These are phyloP conservation scores for Acacia acuminata DNA, from an alignment of 306 rosid species.

Conservation along the genomic window DNA sequence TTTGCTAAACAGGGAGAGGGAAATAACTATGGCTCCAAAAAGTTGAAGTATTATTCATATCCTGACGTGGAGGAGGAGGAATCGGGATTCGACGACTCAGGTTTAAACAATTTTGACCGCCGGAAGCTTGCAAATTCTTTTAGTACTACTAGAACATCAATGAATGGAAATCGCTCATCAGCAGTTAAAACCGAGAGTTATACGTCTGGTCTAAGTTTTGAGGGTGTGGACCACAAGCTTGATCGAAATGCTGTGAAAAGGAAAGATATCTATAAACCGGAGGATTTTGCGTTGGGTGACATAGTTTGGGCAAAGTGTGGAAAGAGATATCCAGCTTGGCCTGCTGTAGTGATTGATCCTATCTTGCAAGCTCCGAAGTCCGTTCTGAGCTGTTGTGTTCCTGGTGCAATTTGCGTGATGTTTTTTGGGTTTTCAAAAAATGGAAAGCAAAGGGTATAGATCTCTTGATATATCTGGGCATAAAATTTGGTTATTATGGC, in stretches of 20 bases:
- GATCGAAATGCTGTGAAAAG: constrained; percentile 44
- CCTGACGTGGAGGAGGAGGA: constrained; percentile 38
- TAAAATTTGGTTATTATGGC: constrained; percentile 8
- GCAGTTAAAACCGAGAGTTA: constrained; percentile 35
- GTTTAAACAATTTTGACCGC: constrained; percentile 28
- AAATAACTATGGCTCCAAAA: constrained; percentile 34
- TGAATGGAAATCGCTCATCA: constrained; percentile 15
- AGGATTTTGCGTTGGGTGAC: constrained; percentile 89
- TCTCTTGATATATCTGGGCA: neutral
- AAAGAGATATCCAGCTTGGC: constrained; percentile 94
- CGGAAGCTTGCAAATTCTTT: constrained; percentile 33
- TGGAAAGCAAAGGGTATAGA: constrained; percentile 78
- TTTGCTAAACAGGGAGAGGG: constrained; percentile 34
- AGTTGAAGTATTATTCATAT: constrained; percentile 33
- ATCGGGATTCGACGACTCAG: constrained; percentile 29
- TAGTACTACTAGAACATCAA: constrained; percentile 9
- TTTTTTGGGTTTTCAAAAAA: constrained; percentile 89
- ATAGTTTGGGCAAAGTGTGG: constrained; percentile 98
- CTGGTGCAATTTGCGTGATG: constrained; percentile 85
- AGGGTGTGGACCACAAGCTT: constrained; percentile 35
- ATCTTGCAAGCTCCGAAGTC: constrained; percentile 78
- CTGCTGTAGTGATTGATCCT: constrained; percentile 93
- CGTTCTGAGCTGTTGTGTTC: constrained; percentile 69
- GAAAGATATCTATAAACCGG: constrained; percentile 67
- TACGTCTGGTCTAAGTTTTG: constrained; percentile 48